Evolutionary conservation across 116 monocot genomes (phyloP), one percentile per base, ranked within the genome.

Genomic region (Iris pallida): DNA sequence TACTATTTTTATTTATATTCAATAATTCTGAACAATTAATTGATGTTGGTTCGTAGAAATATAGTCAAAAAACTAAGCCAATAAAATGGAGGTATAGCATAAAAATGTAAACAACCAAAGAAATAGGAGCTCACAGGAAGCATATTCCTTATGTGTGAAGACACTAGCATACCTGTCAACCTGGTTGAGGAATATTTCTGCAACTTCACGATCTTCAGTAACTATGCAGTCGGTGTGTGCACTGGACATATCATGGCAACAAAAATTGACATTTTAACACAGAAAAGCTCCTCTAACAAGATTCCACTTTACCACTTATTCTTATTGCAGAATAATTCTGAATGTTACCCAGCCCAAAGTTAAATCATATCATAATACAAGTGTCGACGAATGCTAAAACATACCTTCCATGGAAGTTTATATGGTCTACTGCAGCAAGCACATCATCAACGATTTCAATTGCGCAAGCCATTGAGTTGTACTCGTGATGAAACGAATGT

Each of bases 221-320:
- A 97, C 47, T 66, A 97, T 90, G 72, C 97, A 87, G 54, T 97
- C 97, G 52, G 97, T 97, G 66, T 97, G 97, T 46, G 92, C 87
- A 74, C 97, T 96, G 70, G 43, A 81, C 72, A 61, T 53, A 81
- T 9, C 53, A 62, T n/a, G 57, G 52, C 16, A 67, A 3, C 19
- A 72, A 57, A 68, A 30, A 30, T 30, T 30, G 30, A 30, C 30
- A 30, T 30, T 30, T 30, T 30, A 40, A 58, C 20, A 58, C 8
- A 30, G 30, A 58, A 1, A 30, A 30, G 30, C 3, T 7, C 8
- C 20, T 20, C 20, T 20, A 7, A 58, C 58, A 15, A 5, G 13
- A 16, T 5, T 19, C 58, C 11, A 58, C 3, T 10, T 64, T 18
- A 64, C 13, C 42, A n/a, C 42, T 16, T 61, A 10, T 11, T 64